Evolutionary conservation across 1,139 yeast genomes (phyloP).

Genomic region (Zygosaccharomyces pseudobailii): DNA sequence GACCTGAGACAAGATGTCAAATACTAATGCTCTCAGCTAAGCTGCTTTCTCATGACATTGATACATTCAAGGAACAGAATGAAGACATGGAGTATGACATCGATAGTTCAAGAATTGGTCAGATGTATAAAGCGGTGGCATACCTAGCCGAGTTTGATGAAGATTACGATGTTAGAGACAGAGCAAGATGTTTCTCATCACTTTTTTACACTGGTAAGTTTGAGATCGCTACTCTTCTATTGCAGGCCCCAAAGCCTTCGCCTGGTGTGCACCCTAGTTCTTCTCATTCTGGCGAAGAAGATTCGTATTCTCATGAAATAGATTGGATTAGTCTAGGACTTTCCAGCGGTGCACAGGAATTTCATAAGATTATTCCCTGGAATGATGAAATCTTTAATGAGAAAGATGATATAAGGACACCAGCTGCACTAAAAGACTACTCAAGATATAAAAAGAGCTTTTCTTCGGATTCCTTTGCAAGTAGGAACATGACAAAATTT

Average conservation of each 20-base stretch:
- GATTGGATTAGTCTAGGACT: slow-evolving; percentile 14
- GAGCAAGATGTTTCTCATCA: slow-evolving; percentile 69
- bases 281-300: background rate
- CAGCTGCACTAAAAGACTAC: slow-evolving; percentile 30
- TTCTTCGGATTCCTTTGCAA: slow-evolving; percentile 27
- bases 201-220: slow-evolving; percentile 39
- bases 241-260: slow-evolving; percentile 79
- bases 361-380: slow-evolving; percentile 17
- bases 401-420: slow-evolving; percentile 16
- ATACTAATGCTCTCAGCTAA: slow-evolving; percentile 72
- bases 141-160: slow-evolving; percentile 70
- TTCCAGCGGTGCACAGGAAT: slow-evolving; percentile 12
- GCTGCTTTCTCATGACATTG: slow-evolving; percentile 52
- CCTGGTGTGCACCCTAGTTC: slow-evolving; percentile 33
- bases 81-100: slow-evolving; percentile 30
- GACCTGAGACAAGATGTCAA: slow-evolving; percentile 59
- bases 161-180: slow-evolving; percentile 75
- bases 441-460: slow-evolving; percentile 27
- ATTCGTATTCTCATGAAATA: background rate
- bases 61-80: slow-evolving; percentile 33
- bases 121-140: slow-evolving; percentile 58
- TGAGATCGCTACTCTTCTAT: slow-evolving; percentile 66
- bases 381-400: slow-evolving; percentile 3
- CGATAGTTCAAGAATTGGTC: slow-evolving; percentile 41
- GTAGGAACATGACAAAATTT: slow-evolving; percentile 3